Base-by-base conservation (phyloP, 768 basidiomycete species). In the Russula brevipes region DNA sequence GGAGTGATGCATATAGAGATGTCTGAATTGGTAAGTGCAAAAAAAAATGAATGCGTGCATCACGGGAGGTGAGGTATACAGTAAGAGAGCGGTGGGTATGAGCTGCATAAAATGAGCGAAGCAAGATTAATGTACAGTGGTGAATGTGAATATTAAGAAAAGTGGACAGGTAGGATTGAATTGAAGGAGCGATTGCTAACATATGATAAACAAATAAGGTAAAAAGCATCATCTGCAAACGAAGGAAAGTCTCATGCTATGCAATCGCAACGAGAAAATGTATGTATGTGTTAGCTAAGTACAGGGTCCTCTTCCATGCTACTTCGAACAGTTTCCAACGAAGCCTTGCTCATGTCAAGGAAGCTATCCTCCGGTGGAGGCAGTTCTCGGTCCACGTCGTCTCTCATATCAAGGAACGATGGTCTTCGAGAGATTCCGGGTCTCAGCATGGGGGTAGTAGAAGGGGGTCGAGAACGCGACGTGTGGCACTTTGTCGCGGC, bases 331-430 rank as follows among this genome's bases (percentile, higher is more conserved):
- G 75, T 73, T 69, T 79, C 78, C 55, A 79, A 73, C n/a, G 77
- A 79, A 51, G 68, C 71, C 66, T 74, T 74, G 10, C 76, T 74
- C 63, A 79, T 70, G 61, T 78, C 78, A 33, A 79, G 70, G 72
- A 79, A 79, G 66, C 76, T 79, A 65, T 72, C 72, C 52, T 73
- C 74, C 38, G 70, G 68, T 1, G 65, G 65, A 16, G 65, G 17
- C 36, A 57, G 60, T 38, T 68, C 66, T 30, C 35, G 63, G 35
- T 72, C 70, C 24, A 36, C 54, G 35, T 73, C 72, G 61, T 79
- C 77, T 30, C 75, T 85, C 61, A 89, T 87, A 41, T 88, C 86
- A 53, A 89, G 75, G 72, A 89, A 89, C 1, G 87, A 88, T 19
- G 88, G 84, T 69, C 88, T 87, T 69, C 78, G 79, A 75, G 85